Evolutionary conservation across 2,329 filamentous ascomycete genomes (phyloP).

Genomic region (Penicillium sp.): DNA sequence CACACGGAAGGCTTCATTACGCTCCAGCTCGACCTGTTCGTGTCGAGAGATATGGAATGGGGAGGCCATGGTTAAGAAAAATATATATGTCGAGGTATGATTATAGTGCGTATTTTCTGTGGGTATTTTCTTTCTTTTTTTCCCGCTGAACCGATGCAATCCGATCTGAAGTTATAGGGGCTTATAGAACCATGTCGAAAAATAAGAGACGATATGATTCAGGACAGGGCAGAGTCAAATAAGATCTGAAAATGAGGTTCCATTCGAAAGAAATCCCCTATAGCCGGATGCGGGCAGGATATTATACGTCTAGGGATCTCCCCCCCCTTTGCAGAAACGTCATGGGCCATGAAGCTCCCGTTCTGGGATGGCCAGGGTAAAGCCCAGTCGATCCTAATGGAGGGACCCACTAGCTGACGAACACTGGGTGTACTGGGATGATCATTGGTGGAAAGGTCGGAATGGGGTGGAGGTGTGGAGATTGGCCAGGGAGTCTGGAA

Average conservation of each 20-base stretch:
- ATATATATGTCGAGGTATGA: background rate
- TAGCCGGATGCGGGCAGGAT: slow-evolving; percentile 21
- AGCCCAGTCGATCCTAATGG: slow-evolving; percentile 24
- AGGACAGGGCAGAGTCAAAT: background rate
- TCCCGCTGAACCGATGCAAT: background rate
- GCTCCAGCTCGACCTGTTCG: slow-evolving; percentile 32
- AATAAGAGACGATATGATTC: background rate
- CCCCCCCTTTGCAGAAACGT: slow-evolving; percentile 27
- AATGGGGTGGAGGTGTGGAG: slow-evolving; percentile 9
- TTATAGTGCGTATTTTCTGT: background rate
- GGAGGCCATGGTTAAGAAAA: slow-evolving; percentile 23
- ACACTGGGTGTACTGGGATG: slow-evolving; percentile 1
- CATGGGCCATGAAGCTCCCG: slow-evolving; percentile 17
- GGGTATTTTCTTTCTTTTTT: background rate
- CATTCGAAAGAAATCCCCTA: background rate
- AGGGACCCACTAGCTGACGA: slow-evolving; percentile 26
- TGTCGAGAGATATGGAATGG: slow-evolving; percentile 37
- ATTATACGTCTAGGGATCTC: slow-evolving; percentile 11
- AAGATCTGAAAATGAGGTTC: slow-evolving; percentile 7
- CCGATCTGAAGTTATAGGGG: background rate
- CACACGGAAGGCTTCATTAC: slow-evolving; percentile 36
- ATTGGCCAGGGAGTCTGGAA: slow-evolving; percentile 11
- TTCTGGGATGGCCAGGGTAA: slow-evolving; percentile 14
- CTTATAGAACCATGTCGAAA: slow-evolving; percentile 18
- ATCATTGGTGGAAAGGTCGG: slow-evolving; percentile 14